These are phyloP conservation scores for Batrachochytrium dendrobatidis DNA, from an alignment of 371 early-diverging fungal species.

Conservation along the genomic window DNA sequence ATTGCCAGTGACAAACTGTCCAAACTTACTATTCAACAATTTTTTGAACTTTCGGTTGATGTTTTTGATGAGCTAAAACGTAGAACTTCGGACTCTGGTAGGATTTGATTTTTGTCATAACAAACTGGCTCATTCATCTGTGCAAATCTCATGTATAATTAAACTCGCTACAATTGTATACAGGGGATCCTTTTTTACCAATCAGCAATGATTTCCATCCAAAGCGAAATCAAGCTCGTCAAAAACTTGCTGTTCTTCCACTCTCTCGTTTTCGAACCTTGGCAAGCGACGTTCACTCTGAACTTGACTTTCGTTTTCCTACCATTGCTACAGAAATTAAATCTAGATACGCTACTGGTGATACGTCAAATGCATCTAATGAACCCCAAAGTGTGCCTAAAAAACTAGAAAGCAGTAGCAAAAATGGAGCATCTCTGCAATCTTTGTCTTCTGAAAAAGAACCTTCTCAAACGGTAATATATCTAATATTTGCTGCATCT, in stretches of 20 bases:
- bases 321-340: slow-evolving; percentile 13
- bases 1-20: slow-evolving; percentile 80
- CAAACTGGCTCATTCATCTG: no score
- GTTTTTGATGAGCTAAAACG: slow-evolving; percentile 90
- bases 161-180: neutral
- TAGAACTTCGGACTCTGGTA: slow-evolving; percentile 47
- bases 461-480: no score
- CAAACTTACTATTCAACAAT: slow-evolving; percentile 71
- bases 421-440: no score
- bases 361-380: neutral
- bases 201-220: slow-evolving; percentile 82
- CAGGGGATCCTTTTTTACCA: slow-evolving; percentile 77
- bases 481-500: no score
- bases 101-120: no score
- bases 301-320: slow-evolving; percentile 49
- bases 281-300: slow-evolving; percentile 83
- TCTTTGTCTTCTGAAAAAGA: no score
- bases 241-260: slow-evolving; percentile 89
- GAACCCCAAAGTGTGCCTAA: neutral
- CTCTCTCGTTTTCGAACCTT: slow-evolving; percentile 80
- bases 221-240: slow-evolving; percentile 93
- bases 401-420: no score
- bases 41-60: slow-evolving; percentile 89
- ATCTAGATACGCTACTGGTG: slow-evolving; percentile 5
- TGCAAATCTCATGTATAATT: slow-evolving; percentile 46